A percentile compares a stretch with the other conserved stretches of the same genome.
These are phyloP conservation scores for Sapria himalayana DNA, from an alignment of 345 rosid species.

Conservation along the genomic window DNA sequence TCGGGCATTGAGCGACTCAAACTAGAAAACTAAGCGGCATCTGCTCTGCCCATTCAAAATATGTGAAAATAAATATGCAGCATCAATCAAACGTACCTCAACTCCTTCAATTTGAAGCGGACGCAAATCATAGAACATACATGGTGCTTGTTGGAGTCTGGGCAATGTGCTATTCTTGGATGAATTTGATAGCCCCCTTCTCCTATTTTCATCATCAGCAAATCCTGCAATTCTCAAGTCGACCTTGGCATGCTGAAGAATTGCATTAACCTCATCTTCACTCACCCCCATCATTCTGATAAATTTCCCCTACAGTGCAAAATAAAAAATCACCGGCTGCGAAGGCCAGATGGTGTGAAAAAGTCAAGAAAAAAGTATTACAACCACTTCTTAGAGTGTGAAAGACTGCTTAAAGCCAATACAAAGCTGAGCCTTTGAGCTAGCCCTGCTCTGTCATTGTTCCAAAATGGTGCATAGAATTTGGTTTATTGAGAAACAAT, in stretches of 20 bases:
- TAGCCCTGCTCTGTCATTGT: too few species aligned
- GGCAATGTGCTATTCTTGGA: too few species aligned
- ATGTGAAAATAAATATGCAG: too few species aligned
- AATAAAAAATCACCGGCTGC: slow-evolving; percentile 4
- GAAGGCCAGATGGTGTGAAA: background rate
- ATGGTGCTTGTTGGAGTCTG: slow-evolving; percentile 70
- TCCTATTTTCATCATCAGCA: slow-evolving; percentile 71
- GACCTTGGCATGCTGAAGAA: slow-evolving; percentile 25
- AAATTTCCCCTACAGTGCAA: slow-evolving; percentile 32
- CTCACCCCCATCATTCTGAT: slow-evolving; percentile 89
- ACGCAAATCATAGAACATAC: slow-evolving; percentile 56
- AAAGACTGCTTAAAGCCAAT: too few species aligned
- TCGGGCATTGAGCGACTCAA: too few species aligned
- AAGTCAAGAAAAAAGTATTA: slow-evolving; percentile 1
- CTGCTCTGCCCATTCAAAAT: too few species aligned
- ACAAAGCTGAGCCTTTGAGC: too few species aligned
- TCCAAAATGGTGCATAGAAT: too few species aligned
- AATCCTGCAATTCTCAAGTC: slow-evolving; percentile 72
- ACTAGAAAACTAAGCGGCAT: too few species aligned
- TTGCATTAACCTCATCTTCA: slow-evolving; percentile 40
- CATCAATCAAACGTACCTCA: slow-evolving; percentile 25
- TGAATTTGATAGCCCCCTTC: slow-evolving; percentile 17
- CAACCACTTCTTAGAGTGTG: background rate
- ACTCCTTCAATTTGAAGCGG: slow-evolving; percentile 67
- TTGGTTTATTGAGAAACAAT: too few species aligned